Evolutionary conservation across 2,329 filamentous ascomycete genomes (phyloP), one percentile per base, ranked within the genome.

Genomic region (Biscogniauxia marginata): DNA sequence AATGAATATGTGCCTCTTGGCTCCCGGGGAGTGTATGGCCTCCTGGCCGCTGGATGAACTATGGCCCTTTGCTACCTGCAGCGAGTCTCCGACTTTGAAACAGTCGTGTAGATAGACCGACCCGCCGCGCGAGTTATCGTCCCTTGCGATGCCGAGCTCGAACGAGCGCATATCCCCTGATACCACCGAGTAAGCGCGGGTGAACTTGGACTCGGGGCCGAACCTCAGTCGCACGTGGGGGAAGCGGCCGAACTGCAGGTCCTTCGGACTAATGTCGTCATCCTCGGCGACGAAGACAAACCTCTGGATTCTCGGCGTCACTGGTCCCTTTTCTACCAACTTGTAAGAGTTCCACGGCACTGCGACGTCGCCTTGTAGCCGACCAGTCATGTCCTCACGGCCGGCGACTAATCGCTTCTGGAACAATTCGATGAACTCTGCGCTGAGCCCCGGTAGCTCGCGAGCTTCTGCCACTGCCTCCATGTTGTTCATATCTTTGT

Each of bases 211-310:
- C 1, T 81, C 81, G 16, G 80, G 81, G 0, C 79, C 80, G 2
- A 89, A 76, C 59, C 78, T 82, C 20, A 88, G 62, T 34, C 80
- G 78, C 0, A 83, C 82, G 61, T 87, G 84, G 4, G 79, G 77
- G 1, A 84, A 84, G 0, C 64, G 60, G 4, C 62, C 59, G 25
- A 67, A 24, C 20, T 72, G 65, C 1, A 77, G 68, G 2, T 73
- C 63, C 0, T 74, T 71, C 0, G 68, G 61, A 4, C 73, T 71
- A 0, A 66, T 59, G 1, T 73, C 61, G 0, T 71, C 62, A 3
- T 73, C 72, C 0, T 76, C 71, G 0, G 77, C 71, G 59, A 82
- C 75, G 7, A 87, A 73, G 4, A 80, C 71, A 39, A 87, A 77
- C 0, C 77, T 79, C 13, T 77, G 70, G 7, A 86, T 74, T 2